Evolutionary conservation across 2,329 filamentous ascomycete species (phyloP).

Genomic region (Fusarium tjaetaba): DNA sequence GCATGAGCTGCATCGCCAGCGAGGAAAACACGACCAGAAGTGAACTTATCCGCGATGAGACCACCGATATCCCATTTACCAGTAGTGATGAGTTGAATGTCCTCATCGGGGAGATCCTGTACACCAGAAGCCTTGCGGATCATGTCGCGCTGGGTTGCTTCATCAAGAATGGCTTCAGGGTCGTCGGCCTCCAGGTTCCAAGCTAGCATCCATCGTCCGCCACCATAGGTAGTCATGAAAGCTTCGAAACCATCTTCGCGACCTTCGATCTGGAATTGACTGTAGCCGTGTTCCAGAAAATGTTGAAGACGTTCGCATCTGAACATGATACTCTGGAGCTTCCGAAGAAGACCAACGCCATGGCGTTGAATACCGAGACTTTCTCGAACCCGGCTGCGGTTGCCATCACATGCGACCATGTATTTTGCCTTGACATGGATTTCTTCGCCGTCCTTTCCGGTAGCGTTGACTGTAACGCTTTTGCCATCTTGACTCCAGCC

Average conservation of each 20-base stretch:
- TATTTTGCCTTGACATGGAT: conserved; percentile 47
- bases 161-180: background rate
- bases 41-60: conserved; percentile 43
- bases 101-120: conserved; percentile 11
- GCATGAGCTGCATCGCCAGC: conserved; percentile 24
- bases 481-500: conserved; percentile 36
- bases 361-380: conserved; percentile 42
- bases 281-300: conserved; percentile 46
- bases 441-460: background rate
- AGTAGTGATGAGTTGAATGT: conserved; percentile 31
- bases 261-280: conserved; percentile 46
- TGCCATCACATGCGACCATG: conserved; percentile 53
- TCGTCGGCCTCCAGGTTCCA: conserved; percentile 12
- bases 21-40: conserved; percentile 33
- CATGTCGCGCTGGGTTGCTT: conserved; percentile 3
- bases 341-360: conserved; percentile 45
- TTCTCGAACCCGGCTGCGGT: conserved; percentile 42
- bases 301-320: conserved; percentile 41
- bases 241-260: conserved; percentile 40
- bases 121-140: conserved; percentile 25
- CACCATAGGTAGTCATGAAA: conserved; percentile 40
- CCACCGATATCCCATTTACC: conserved; percentile 40
- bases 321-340: conserved; percentile 51
- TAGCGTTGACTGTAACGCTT: conserved; percentile 3
- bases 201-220: conserved; percentile 38